Base-by-base conservation (phyloP, 495 filamentous ascomycete species). In the Daldinia caldariorum region DNA sequence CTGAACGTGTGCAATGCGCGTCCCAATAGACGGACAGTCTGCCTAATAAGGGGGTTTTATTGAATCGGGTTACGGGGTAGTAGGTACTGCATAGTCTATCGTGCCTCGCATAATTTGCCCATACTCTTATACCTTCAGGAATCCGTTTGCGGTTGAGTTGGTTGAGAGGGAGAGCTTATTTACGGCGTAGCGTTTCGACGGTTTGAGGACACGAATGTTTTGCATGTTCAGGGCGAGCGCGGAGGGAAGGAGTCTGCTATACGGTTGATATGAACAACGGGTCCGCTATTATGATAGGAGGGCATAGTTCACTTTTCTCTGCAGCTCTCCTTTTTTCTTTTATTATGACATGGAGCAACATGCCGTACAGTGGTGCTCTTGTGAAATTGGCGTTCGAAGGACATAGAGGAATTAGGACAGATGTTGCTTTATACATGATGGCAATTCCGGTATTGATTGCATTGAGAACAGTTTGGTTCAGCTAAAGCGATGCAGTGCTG, bases 1-100 rank as follows among this genome's bases (percentile, higher is more conserved):
- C 88, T 45, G 95, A 99, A 84, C 87, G 96, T 43, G 94, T 99
- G 73, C 95, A 98, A 85, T 99, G 95, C 79, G 96, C 95, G 67
- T 95, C 92, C 6, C 95, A 98, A 87, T 99, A 97, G 90, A 71
- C 45, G n/a, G 90, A 71, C 38, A 13, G 34, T n/a, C 1, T 47
- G 9, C 18, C 47, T 14, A 49, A 31, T n/a, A 34, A 29, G 51
- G 37, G 13, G 51, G 16, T 43, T 43, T 47, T 47, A 37, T 63
- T 58, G 20, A 31, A 18, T 34, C 57, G 14, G 22, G 41, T 20
- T 22, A 12, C 16, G 35, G 39, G 56, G 35, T 39, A 58, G 49
- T 39, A 58, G 49, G 35, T 59, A 53, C 22, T 38, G 34, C 18
- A 58, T 18, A 34, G 38, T 50, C 16, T 60, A 34, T 45, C 56